These are phyloP conservation scores for Colletotrichum sojae DNA, from an alignment of 2,329 filamentous ascomycete species.

Conservation along the genomic window DNA sequence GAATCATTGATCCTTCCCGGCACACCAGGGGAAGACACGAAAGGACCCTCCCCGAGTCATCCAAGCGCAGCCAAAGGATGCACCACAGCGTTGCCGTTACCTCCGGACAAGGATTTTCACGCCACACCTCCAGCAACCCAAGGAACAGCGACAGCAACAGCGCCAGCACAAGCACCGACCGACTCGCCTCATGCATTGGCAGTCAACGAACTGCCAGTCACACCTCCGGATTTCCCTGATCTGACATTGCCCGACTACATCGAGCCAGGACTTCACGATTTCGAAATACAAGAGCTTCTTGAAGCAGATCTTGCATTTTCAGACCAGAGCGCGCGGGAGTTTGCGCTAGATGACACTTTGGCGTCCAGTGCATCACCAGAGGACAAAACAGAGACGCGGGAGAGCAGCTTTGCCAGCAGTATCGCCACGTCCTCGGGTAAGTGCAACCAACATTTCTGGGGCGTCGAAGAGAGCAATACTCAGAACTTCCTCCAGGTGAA, in stretches of 20 bases:
- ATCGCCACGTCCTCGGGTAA: constrained; percentile 1
- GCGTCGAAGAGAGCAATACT: not conserved
- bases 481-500: not conserved
- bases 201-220: not conserved
- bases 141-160: not conserved
- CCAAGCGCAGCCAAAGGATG: not conserved
- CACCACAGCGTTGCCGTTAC: not conserved
- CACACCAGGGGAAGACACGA: constrained; percentile 3
- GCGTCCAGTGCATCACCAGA: constrained; percentile 4
- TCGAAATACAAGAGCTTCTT: constrained; percentile 13
- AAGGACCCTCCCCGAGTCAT: not conserved
- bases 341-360: not conserved
- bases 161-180: not conserved
- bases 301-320: constrained; percentile 13
- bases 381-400: not conserved
- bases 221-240: constrained; percentile 4
- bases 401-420: constrained; percentile 11
- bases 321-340: constrained; percentile 1
- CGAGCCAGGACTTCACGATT: constrained; percentile 10
- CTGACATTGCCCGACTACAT: not conserved
- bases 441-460: not conserved
- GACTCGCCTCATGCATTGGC: not conserved
- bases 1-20: not conserved
- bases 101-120: constrained; percentile 1
- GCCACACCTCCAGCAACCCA: not conserved